Evolutionary conservation across 306 rosid genomes (phyloP).

Genomic region (Prunus dulcis): DNA sequence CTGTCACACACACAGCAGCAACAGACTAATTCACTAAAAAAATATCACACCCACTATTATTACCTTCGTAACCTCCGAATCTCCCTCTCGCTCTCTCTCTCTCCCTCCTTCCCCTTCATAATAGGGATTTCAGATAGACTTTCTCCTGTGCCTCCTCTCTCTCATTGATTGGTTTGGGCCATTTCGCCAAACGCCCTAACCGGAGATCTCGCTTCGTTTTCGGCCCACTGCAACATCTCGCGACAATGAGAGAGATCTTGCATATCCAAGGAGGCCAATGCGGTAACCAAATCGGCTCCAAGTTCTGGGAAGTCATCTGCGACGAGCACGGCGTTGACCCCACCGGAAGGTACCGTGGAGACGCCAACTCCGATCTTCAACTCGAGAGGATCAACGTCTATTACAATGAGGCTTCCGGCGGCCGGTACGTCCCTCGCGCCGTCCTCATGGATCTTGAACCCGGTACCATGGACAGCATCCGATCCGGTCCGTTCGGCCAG

Average conservation of each 20-base stretch:
- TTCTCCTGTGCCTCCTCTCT: slow-evolving; percentile 13
- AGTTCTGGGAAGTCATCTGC: slow-evolving; percentile 93
- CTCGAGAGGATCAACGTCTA: slow-evolving; percentile 85
- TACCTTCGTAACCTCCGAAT: slow-evolving; percentile 55
- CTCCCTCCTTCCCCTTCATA: neutral
- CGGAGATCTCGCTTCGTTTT: neutral
- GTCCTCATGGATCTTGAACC: slow-evolving; percentile 97
- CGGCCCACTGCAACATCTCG: neutral
- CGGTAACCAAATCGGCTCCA: slow-evolving; percentile 95
- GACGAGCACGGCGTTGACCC: slow-evolving; percentile 90
- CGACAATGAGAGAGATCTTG: slow-evolving; percentile 78
- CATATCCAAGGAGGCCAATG: slow-evolving; percentile 95
- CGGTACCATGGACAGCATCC: slow-evolving; percentile 93
- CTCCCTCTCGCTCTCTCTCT: slow-evolving; percentile 13
- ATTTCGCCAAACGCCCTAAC: neutral
- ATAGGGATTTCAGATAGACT: neutral
- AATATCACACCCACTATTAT: slow-evolving; percentile 54
- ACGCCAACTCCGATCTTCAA: slow-evolving; percentile 53
- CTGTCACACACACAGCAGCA: slow-evolving; percentile 26
- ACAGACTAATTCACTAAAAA: slow-evolving; percentile 1
- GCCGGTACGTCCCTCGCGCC: slow-evolving; percentile 86
- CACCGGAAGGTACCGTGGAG: slow-evolving; percentile 60
- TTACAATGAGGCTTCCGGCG: slow-evolving; percentile 91
- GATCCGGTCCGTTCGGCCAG: slow-evolving; percentile 91
- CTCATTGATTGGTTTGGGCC: neutral